Percentiles rank a stretch among this genome's conserved stretches.
Conservation (phyloP, 2,329 filamentous ascomycete genomes). For the Epichloe sibirici region DNA sequence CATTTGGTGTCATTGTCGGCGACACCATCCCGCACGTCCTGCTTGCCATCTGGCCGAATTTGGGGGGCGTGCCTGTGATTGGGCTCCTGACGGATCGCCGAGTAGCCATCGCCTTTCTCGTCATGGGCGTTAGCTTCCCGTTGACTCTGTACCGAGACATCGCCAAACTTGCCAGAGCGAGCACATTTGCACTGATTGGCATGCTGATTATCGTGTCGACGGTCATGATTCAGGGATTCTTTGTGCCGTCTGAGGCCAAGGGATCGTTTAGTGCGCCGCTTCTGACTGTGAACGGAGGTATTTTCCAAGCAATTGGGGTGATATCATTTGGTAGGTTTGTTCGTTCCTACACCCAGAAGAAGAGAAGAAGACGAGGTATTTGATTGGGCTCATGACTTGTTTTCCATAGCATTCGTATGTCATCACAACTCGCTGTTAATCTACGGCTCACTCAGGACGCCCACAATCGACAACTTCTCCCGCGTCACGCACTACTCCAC, state of each 20-base stretch:
- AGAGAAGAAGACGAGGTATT: not conserved
- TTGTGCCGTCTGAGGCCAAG: constrained; percentile 57
- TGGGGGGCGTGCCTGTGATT: constrained; percentile 62
- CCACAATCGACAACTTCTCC: constrained; percentile 90
- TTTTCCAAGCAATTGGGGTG: constrained; percentile 93
- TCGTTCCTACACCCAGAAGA: not conserved
- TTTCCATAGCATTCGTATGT: constrained; percentile 45
- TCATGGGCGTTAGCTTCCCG: constrained; percentile 77
- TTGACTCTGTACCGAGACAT: constrained; percentile 93
- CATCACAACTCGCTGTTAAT: constrained; percentile 96
- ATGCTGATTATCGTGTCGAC: constrained; percentile 86
- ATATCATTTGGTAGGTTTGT: constrained; percentile 76
- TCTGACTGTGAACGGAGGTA: constrained; percentile 70
- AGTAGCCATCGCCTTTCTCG: constrained; percentile 78
- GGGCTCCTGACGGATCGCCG: constrained; percentile 72
- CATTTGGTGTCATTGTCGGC: constrained; percentile 93
- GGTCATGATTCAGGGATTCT: constrained; percentile 70
- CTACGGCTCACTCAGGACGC: constrained; percentile 87
- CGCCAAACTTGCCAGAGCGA: constrained; percentile 95
- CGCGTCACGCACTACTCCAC: constrained; percentile 92
- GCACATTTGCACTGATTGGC: constrained; percentile 80
- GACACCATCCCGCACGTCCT: constrained; percentile 92
- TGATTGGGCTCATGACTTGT: too few species aligned
- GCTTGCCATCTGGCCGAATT: constrained; percentile 64
- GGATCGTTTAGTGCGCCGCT: constrained; percentile 60